Conservation (phyloP, 805 yeast genomes). For the Yamadazyma olivae region DNA sequence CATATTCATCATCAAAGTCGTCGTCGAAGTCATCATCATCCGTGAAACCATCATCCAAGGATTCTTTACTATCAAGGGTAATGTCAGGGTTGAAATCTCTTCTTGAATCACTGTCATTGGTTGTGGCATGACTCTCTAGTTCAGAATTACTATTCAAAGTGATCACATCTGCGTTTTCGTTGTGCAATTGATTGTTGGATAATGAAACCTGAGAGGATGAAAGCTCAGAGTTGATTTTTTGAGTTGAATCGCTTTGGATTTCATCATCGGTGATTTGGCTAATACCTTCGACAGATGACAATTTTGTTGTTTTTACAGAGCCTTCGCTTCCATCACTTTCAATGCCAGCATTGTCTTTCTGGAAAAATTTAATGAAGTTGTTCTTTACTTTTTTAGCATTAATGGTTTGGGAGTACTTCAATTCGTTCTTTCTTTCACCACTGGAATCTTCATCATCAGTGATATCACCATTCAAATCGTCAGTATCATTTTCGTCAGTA, state of each 20-base stretch:
- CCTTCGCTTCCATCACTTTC: constrained; percentile 13
- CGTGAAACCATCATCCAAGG: background rate
- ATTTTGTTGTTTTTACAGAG: constrained; percentile 9
- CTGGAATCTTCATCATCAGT: background rate
- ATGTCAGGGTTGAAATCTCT: constrained; percentile 6
- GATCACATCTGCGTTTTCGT: background rate
- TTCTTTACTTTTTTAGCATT: constrained; percentile 7
- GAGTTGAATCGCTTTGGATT: constrained; percentile 9
- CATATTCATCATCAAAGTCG: constrained; percentile 20
- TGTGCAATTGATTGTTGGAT: background rate
- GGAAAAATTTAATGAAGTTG: constrained; percentile 11
- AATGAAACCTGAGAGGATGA: background rate
- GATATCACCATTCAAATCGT: background rate
- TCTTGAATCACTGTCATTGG: background rate
- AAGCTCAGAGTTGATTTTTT: constrained; percentile 3
- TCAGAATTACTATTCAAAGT: background rate
- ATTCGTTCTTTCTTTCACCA: background rate
- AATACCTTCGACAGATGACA: constrained; percentile 3
- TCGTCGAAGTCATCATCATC: constrained; percentile 20
- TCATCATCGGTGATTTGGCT: background rate
- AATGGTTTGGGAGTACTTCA: constrained; percentile 10
- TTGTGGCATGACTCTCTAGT: background rate
- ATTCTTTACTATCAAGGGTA: constrained; percentile 10
- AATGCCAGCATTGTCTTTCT: constrained; percentile 6
- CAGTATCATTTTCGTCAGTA: constrained; percentile 2